Evolutionary conservation across 2,329 filamentous ascomycete genomes (phyloP), one percentile per base, ranked within the genome.

Genomic region (Beauveria varroae): DNA sequence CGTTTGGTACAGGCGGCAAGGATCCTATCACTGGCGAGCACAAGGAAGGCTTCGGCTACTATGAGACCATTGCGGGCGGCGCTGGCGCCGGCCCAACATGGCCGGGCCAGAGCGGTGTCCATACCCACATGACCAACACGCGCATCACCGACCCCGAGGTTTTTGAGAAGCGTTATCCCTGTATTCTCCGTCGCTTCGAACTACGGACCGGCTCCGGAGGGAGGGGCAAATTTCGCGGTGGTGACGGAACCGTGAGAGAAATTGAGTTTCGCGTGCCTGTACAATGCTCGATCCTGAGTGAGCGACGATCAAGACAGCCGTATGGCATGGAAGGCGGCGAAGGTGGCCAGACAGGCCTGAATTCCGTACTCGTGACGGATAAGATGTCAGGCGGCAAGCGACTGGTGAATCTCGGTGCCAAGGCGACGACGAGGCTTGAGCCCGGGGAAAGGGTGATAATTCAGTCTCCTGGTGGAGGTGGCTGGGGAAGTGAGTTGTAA

Each of bases 71-170:
- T 64, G 87, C 88, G 0, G 90, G 90, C 44, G 90, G 90, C 0
- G 85, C 82, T 44, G 90, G 90, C 30, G 90, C 90, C 0, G 89
- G 89, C 0, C 82, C 86, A 0, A 79, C 79, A 16, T 93, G 89
- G 89, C 79, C 88, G 63, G 90, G 90, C 43, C 87, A 88, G 12
- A 85, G 79, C 57, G 89, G 88, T 28, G 88, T 93, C n/a, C 89
- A 93, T 70, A 88, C 85, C 2, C 89, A 93, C 74, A 92, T 93
- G 88, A 93, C 90, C 7, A 95, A 95, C 72, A 93, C 90, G 3
- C 82, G 89, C 16, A 93, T 93, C 69, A 93, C 90, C 0, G 90
- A 93, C 69, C 81, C 87, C 0, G 90, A 95, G 71, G 83, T 92
- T 7, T 89, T 93, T 65, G 90, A 93, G 75, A 80, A 87, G 30